Evolutionary conservation across 2,329 filamentous ascomycete genomes (phyloP).

Genomic region (Penicillium sp.): DNA sequence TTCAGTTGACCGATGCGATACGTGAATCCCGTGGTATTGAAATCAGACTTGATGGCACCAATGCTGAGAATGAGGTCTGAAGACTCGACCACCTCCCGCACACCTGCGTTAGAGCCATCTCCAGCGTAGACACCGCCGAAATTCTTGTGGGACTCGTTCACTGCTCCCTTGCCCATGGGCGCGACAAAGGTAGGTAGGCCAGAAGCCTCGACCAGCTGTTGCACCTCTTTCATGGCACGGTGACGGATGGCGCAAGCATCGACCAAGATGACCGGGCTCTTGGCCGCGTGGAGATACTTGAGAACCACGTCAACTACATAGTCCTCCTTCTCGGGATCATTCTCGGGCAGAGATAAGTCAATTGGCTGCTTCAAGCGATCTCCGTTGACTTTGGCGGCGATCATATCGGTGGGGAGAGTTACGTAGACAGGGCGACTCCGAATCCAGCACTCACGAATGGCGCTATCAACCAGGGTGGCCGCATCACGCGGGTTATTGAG

Average conservation of each 20-base stretch:
- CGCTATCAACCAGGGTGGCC: constrained; percentile 75
- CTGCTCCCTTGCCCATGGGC: constrained; percentile 84
- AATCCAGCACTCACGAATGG: constrained; percentile 73
- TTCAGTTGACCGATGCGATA: constrained; percentile 78
- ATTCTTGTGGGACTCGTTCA: constrained; percentile 74
- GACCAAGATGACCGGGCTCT: constrained; percentile 76
- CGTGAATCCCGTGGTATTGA: constrained; percentile 71
- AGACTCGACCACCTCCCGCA: constrained; percentile 45
- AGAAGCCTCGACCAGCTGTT: constrained; percentile 72
- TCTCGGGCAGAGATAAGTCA: constrained; percentile 65
- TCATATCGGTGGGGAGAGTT: constrained; percentile 79
- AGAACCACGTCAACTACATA: constrained; percentile 82
- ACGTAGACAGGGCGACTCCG: constrained; percentile 81
- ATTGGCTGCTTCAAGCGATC: constrained; percentile 71
- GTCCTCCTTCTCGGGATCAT: constrained; percentile 72
- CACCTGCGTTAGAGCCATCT: constrained; percentile 65
- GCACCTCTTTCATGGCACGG: constrained; percentile 71
- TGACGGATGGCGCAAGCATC: constrained; percentile 84
- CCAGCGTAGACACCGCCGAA: constrained; percentile 87
- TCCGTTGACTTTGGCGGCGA: constrained; percentile 74
- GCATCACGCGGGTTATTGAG: constrained; percentile 72
- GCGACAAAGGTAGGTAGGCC: constrained; percentile 82
- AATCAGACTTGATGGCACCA: constrained; percentile 51
- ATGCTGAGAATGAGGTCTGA: constrained; percentile 50
- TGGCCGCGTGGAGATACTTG: constrained; percentile 71